These are phyloP conservation scores for Flaveria ramosissima DNA, from an alignment of 129 eudicot species.

Conservation along the genomic window DNA sequence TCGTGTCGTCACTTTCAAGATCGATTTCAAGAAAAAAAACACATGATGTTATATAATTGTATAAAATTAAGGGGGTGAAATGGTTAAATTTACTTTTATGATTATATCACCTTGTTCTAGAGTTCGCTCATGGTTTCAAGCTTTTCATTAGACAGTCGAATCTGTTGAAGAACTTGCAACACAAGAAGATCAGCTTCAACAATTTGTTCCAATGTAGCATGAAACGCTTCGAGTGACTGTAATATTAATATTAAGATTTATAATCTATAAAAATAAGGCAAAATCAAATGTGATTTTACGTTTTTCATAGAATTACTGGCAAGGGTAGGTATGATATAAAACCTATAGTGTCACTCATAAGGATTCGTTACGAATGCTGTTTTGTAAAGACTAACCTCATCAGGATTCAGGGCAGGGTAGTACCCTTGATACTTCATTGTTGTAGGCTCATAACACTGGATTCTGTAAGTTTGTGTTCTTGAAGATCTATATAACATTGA, in stretches of 20 bases:
- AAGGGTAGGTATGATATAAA: constrained; percentile 94
- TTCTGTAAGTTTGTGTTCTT: constrained; percentile 86
- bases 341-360: constrained; percentile 84
- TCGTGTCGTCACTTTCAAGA: no score
- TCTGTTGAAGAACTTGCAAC: no score
- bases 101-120: no score
- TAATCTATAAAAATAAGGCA: neutral
- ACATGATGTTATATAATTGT: no score
- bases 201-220: no score
- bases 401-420: constrained; percentile 76
- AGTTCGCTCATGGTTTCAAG: no score
- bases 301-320: constrained; percentile 51
- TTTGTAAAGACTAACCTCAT: constrained; percentile 60
- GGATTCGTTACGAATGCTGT: neutral
- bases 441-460: constrained; percentile 98
- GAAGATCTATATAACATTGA: constrained; percentile 68
- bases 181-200: no score
- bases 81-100: no score
- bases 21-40: no score
- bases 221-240: constrained; percentile 66
- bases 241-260: neutral
- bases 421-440: constrained; percentile 93
- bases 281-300: neutral
- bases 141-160: no score
- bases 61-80: no score